Percentiles rank a stretch among this genome's conserved stretches.
Conservation (phyloP, 176 grass and related monocot species). For the Coix lacrymajobi region DNA sequence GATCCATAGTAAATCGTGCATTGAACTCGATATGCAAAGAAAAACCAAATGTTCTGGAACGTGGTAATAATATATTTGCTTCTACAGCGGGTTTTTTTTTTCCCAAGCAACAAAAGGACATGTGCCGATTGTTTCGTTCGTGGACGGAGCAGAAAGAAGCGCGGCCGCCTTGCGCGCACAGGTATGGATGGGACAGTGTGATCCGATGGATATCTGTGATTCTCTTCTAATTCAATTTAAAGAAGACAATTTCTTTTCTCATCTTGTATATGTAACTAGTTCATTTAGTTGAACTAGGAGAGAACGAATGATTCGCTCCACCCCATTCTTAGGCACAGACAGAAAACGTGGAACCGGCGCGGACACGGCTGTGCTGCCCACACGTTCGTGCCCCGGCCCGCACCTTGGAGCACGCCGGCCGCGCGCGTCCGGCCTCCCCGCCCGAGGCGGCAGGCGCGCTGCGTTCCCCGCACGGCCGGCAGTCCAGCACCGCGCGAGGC, state of each 20-base stretch:
- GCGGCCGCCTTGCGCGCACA: not conserved
- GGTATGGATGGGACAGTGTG: too few relatives aligned
- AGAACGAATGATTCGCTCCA: too few relatives aligned
- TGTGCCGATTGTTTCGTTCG: not conserved
- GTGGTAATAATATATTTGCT: not conserved
- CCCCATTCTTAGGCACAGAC: too few relatives aligned
- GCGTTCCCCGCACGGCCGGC: slow-evolving; percentile 10
- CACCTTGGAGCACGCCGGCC: not conserved
- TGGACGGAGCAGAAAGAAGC: not conserved
- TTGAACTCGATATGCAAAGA: not conserved
- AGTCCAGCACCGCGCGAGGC: not conserved
- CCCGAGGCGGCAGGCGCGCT: not conserved
- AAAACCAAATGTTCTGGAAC: not conserved
- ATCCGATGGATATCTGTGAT: too few relatives aligned
- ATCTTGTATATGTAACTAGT: too few relatives aligned
- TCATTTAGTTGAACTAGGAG: too few relatives aligned
- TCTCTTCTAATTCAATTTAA: too few relatives aligned
- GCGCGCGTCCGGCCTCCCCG: not conserved
- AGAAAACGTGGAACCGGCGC: not conserved
- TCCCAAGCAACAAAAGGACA: too few relatives aligned
- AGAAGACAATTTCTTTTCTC: too few relatives aligned
- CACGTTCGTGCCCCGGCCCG: not conserved
- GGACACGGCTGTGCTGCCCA: not conserved
- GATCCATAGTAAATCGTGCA: not conserved
- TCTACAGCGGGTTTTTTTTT: too few relatives aligned